phyloP scores from a whole-genome alignment of 305 asterid species.

The Withania somnifera region DNA sequence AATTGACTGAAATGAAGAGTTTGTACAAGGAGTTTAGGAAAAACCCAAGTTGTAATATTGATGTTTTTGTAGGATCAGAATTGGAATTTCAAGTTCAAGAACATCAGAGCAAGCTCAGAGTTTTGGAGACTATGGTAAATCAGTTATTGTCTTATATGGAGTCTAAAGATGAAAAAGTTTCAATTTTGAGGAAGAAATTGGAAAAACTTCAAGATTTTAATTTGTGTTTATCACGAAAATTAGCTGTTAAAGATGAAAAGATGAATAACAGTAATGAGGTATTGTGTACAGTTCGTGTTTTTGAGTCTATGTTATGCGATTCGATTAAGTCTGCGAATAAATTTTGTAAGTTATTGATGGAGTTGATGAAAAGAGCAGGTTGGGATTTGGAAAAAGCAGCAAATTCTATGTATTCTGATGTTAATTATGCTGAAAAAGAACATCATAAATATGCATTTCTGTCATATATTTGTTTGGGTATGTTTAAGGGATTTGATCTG shows the following conservation, averaged over 20 bases:
- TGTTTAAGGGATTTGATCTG: conserved; percentile 65
- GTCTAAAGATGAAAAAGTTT: conserved; percentile 65
- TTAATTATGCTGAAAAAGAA: conserved; percentile 40
- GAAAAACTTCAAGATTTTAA: conserved; percentile 28
- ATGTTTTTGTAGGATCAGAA: conserved; percentile 46
- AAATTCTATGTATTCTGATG: conserved; percentile 38
- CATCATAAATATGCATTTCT: conserved; percentile 60
- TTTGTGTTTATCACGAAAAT: conserved; percentile 30
- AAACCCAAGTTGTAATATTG: conserved; percentile 22
- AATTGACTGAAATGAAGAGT: conserved; percentile 53
- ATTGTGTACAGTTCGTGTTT: conserved; percentile 59
- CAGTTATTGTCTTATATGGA: conserved; percentile 67
- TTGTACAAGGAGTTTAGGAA: conserved; percentile 36
- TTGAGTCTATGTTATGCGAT: conserved; percentile 69
- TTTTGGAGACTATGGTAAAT: conserved; percentile 74
- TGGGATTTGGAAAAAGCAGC: conserved; percentile 88
- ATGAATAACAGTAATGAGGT: conserved; percentile 26
- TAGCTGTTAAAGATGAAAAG: no score
- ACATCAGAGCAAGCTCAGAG: conserved; percentile 97
- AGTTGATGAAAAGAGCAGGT: conserved; percentile 59
- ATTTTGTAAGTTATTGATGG: conserved; percentile 60
- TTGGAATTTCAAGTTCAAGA: conserved; percentile 86
- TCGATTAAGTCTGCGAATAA: conserved; percentile 43
- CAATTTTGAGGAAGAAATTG: conserved; percentile 42
- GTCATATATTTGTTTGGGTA: conserved; percentile 61